phyloP scores from a whole-genome alignment of 257 asterid genomes.

The Ligustrum vulgare region DNA sequence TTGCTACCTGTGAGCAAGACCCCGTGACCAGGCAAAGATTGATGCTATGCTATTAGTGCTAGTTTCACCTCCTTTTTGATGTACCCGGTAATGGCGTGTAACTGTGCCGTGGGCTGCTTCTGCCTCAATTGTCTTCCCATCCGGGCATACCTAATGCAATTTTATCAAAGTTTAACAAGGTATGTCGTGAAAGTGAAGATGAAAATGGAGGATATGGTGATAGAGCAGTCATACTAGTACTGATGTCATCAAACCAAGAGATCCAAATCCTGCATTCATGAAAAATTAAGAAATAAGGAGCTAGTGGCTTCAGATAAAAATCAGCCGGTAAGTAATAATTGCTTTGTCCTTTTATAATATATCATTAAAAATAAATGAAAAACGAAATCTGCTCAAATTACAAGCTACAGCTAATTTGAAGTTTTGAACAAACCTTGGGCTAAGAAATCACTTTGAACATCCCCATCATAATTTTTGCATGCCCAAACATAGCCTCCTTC shows the following conservation, averaged over 20 bases:
- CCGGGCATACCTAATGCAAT: slow-evolving; percentile 80
- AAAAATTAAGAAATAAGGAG: neutral
- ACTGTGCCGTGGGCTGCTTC: slow-evolving; percentile 99
- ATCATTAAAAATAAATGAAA: neutral
- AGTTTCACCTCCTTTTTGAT: slow-evolving; percentile 96
- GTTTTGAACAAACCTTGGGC: slow-evolving; percentile 73
- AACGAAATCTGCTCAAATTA: neutral
- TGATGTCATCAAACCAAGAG: slow-evolving; percentile 98
- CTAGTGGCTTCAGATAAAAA: slow-evolving; percentile 13
- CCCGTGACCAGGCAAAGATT: slow-evolving; percentile 97
- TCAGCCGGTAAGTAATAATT: slow-evolving; percentile 9
- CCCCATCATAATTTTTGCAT: slow-evolving; percentile 97
- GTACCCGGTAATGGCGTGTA: slow-evolving; percentile 93
- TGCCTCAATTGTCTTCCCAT: slow-evolving; percentile 95
- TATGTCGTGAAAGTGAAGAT: slow-evolving; percentile 5
- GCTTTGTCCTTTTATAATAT: neutral
- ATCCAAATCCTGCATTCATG: slow-evolving; percentile 82
- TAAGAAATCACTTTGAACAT: slow-evolving; percentile 95
- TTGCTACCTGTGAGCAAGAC: slow-evolving; percentile 94
- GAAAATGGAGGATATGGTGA: slow-evolving; percentile 14
- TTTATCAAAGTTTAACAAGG: slow-evolving; percentile 9
- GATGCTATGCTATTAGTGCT: slow-evolving; percentile 99
- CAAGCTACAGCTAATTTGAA: neutral
- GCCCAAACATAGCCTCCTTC: slow-evolving; percentile 99
- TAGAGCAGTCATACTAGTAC: slow-evolving; percentile 59